Evolutionary conservation across 2,329 filamentous ascomycete genomes (phyloP), one percentile per base, ranked within the genome.

Genomic region (Aspergillus japonicus): DNA sequence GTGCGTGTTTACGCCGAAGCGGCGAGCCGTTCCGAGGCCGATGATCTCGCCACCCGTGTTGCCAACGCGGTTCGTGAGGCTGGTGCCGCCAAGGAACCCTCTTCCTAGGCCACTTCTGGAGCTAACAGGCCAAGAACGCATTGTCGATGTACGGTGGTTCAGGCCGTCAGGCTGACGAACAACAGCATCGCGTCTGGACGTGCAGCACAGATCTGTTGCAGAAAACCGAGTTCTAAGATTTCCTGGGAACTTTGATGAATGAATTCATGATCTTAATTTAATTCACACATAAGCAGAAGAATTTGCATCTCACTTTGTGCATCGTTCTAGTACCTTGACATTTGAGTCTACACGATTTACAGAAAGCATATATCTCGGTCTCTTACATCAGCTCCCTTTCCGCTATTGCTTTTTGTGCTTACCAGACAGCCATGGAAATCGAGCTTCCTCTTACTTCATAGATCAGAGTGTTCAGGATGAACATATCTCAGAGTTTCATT

Each of bases 1-100:
- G 93, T 96, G 68, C 86, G 95, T 63, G 93, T 99, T 21, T 99
- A 99, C 73, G 94, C 94, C 7, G 95, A 99, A 79, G 95, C 95
- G 4, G 91, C 90, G 42, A 95, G 91, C 50, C 87, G 90, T 64
- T 90, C 88, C 16, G 94, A 98, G 77, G 92, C 93, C 1, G 93
- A 97, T 70, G 92, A 96, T 76, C 83, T 98, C 63, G 92, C 93
- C 59, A 87, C 87, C 69, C 91, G 92, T 74, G 92, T 98, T 51
- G 87, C 89, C 16, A 83, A 86, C 65, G 86, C 92, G 63, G 88
- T 95, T 60, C 86, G 88, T 75, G 85, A 87, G 53, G 79, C 76
- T 47, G 79, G 80, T 44, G 66, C 62, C 29, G 64, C 68, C 23
- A 71, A 72, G 58, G 65, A 69, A 35, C 64, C 68, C 31, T 61